Conservation (phyloP, 2,329 filamentous ascomycete species). For the Pseudogymnoascus sp. region DNA sequence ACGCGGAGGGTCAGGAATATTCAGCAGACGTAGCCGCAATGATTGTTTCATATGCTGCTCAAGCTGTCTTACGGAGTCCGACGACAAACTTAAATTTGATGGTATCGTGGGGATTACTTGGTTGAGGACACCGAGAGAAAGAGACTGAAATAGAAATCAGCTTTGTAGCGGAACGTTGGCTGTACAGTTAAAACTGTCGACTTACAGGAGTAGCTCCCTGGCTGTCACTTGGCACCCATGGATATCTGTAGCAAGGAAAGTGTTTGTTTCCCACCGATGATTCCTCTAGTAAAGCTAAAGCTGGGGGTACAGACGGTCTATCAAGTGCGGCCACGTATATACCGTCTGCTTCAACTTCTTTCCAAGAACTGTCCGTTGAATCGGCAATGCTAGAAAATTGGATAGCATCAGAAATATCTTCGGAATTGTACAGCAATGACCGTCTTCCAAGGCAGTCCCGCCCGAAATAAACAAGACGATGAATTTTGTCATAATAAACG, state of each 20-base stretch:
- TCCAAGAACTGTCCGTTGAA: conserved; percentile 46
- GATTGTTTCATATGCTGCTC: conserved; percentile 50
- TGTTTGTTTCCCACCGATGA: conserved; percentile 3
- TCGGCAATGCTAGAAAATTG: conserved; percentile 66
- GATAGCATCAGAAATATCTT: conserved; percentile 37
- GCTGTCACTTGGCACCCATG: conserved; percentile 8
- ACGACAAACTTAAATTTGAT: conserved; percentile 31
- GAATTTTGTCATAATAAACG: conserved; percentile 63
- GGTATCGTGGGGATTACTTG: conserved; percentile 30
- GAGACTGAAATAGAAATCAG: conserved; percentile 10
- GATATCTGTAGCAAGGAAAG: conserved; percentile 9
- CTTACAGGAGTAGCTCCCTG: conserved; percentile 12
- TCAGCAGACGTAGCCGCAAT: conserved; percentile 53
- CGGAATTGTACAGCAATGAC: conserved; percentile 60
- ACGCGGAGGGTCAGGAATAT: conserved; percentile 52
- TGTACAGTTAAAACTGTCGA: conserved; percentile 13
- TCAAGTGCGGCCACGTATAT: conserved; percentile 45
- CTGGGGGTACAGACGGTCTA: neutral
- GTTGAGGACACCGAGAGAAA: conserved; percentile 26
- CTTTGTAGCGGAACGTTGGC: neutral
- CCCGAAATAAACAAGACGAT: conserved; percentile 65
- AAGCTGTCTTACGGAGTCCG: conserved; percentile 45
- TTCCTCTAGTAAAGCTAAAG: neutral
- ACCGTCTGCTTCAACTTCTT: conserved; percentile 77
- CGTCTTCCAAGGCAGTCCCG: conserved; percentile 81